These are phyloP conservation scores for Spizellomyces punctatus DNA, from an alignment of 192 early-diverging fungal genomes.

Conservation along the genomic window DNA sequence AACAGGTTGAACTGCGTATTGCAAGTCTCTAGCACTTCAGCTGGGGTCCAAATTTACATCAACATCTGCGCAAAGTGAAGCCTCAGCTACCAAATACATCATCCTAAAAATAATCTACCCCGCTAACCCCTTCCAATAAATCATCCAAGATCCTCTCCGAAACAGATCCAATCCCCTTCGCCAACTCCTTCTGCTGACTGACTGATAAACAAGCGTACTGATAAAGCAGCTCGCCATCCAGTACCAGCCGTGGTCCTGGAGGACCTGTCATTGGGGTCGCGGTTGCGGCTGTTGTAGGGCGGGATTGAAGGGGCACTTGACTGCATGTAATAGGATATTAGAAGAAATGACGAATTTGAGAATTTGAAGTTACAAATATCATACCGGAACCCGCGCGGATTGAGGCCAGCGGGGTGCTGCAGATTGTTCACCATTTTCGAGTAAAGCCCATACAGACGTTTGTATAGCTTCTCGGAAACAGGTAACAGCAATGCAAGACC, in stretches of 20 bases:
- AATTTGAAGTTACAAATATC: background rate
- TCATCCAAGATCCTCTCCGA: conserved; percentile 84
- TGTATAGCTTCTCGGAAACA: conserved; percentile 89
- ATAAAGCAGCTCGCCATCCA: conserved; percentile 87
- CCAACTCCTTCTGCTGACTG: conserved; percentile 77
- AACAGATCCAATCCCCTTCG: conserved; percentile 85
- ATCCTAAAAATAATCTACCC: conserved; percentile 70
- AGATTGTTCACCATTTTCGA: conserved; percentile 81
- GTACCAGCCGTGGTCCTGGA: conserved; percentile 72
- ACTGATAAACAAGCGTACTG: conserved; percentile 68
- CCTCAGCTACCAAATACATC: too few species aligned
- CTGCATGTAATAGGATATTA: conserved; percentile 10
- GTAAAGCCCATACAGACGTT: conserved; percentile 82
- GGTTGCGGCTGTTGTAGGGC: conserved; percentile 30
- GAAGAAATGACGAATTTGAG: too few species aligned
- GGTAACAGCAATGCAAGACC: conserved; percentile 68
- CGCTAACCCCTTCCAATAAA: conserved; percentile 63
- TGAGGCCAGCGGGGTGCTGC: conserved; percentile 84
- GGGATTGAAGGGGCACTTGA: conserved; percentile 33
- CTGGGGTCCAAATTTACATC: too few species aligned
- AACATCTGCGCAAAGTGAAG: too few species aligned
- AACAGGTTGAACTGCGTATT: too few species aligned
- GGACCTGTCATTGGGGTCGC: conserved; percentile 67
- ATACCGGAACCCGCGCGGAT: conserved; percentile 88
- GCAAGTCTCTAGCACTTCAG: too few species aligned